Conservation (phyloP, 2,329 filamentous ascomycete genomes). For the Paracoccidioides brasiliensis region DNA sequence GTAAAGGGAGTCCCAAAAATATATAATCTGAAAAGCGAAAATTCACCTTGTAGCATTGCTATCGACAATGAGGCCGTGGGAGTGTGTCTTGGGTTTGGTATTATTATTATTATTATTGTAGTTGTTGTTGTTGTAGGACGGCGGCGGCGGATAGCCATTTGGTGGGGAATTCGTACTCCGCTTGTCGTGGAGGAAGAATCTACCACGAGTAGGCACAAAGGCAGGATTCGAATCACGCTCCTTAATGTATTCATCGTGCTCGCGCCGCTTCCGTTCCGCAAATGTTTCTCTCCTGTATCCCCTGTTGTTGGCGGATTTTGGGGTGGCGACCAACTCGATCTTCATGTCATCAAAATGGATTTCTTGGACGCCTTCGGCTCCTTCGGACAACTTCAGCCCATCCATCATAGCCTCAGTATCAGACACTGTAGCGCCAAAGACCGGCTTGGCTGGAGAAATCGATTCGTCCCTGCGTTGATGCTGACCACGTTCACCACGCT, state of each 20-base stretch:
- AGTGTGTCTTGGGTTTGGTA: constrained; percentile 40
- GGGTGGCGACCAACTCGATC: constrained; percentile 21
- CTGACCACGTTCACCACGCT: constrained; percentile 11
- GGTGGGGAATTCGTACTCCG: constrained; percentile 62
- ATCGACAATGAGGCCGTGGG: constrained; percentile 38
- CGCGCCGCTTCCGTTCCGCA: constrained; percentile 60
- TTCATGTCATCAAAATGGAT: constrained; percentile 40
- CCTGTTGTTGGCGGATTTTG: constrained; percentile 28
- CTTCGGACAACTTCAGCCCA: constrained; percentile 38
- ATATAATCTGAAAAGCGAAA: neutral
- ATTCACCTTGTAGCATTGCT: constrained; percentile 33
- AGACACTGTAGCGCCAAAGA: constrained; percentile 29
- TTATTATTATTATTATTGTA: constrained; percentile 26
- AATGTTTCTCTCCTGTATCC: constrained; percentile 39
- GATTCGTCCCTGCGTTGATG: constrained; percentile 25
- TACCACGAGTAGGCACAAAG: constrained; percentile 85
- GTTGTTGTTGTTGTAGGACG: too few species aligned
- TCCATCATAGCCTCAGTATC: constrained; percentile 52
- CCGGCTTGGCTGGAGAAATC: constrained; percentile 19
- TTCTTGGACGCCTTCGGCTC: constrained; percentile 26
- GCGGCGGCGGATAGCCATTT: constrained; percentile 52
- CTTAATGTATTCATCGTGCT: constrained; percentile 83
- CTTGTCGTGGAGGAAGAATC: constrained; percentile 96
- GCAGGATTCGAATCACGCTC: constrained; percentile 79
- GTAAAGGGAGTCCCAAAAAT: constrained; percentile 5